phyloP scores from a whole-genome alignment of 192 early-diverging fungal genomes.

The Pilaira anomala region DNA sequence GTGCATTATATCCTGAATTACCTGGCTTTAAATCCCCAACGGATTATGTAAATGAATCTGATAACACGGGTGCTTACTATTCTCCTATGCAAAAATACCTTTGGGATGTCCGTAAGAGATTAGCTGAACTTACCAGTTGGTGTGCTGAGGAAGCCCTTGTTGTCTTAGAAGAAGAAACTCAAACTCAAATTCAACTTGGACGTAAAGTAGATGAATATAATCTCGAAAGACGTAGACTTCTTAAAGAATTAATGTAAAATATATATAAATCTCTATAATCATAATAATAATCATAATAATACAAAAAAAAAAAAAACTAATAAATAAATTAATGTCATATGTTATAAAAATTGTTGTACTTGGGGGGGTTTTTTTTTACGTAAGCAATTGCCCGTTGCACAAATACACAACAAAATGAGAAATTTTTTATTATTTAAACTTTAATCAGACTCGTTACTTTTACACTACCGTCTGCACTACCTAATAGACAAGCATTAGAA shows the following conservation, averaged over 20 bases:
- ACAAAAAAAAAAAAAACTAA: no score
- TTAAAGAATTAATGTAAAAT: constrained; percentile 5
- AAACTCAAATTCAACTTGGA: constrained; percentile 12
- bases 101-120: constrained; percentile 32
- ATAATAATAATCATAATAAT: no score
- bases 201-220: constrained; percentile 23
- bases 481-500: constrained; percentile 49
- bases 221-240: constrained; percentile 31
- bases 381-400: no score
- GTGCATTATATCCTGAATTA: constrained; percentile 25
- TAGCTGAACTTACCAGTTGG: constrained; percentile 26
- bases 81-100: constrained; percentile 34
- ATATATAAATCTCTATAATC: no score
- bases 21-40: constrained; percentile 27
- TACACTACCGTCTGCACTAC: constrained; percentile 49
- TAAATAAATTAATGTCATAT: no score
- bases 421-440: constrained; percentile 34
- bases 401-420: no score
- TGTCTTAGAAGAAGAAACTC: not conserved
- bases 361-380: no score
- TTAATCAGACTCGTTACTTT: constrained; percentile 51
- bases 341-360: no score
- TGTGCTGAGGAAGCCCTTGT: constrained; percentile 20
- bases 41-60: constrained; percentile 20
- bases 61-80: constrained; percentile 35